phyloP scores from a whole-genome alignment of 805 yeast species.

The Myxozyma kluyveri region DNA sequence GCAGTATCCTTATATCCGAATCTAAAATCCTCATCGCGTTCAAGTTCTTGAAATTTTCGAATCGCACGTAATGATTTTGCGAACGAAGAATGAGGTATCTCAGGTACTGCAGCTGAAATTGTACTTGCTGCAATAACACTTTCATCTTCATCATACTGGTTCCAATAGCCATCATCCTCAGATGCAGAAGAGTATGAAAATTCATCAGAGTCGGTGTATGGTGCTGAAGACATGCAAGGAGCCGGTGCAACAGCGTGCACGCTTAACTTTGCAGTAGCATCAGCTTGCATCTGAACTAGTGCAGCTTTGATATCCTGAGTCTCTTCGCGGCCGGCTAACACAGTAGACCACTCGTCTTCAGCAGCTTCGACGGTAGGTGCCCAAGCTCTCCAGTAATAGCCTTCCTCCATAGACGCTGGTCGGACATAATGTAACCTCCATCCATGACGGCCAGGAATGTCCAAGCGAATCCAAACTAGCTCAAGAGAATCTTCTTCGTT shows the following conservation, averaged over 20 bases:
- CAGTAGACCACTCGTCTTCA: constrained; percentile 11
- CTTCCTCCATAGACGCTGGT: constrained; percentile 15
- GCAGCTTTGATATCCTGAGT: constrained; percentile 4
- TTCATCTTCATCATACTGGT: background rate
- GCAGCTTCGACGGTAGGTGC: constrained; percentile 14
- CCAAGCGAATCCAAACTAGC: constrained; percentile 4
- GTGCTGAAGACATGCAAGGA: no score
- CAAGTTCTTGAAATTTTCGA: background rate
- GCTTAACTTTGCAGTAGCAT: background rate
- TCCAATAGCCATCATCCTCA: constrained; percentile 10
- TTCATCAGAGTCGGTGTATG: background rate
- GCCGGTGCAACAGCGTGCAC: background rate
- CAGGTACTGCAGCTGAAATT: background rate
- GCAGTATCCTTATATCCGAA: background rate
- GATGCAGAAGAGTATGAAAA: background rate
- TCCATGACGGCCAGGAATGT: constrained; percentile 10
- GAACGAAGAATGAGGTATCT: no score
- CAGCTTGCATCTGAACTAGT: constrained; percentile 5
- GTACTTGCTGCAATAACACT: background rate
- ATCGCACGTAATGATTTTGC: background rate
- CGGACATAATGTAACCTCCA: constrained; percentile 18
- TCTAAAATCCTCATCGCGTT: background rate
- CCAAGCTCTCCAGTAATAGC: constrained; percentile 23
- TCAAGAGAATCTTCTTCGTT: constrained; percentile 5
- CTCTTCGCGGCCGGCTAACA: constrained; percentile 7